These are phyloP conservation scores for Themeda triandra DNA, from an alignment of 176 grass and related monocot genomes.

Conservation along the genomic window DNA sequence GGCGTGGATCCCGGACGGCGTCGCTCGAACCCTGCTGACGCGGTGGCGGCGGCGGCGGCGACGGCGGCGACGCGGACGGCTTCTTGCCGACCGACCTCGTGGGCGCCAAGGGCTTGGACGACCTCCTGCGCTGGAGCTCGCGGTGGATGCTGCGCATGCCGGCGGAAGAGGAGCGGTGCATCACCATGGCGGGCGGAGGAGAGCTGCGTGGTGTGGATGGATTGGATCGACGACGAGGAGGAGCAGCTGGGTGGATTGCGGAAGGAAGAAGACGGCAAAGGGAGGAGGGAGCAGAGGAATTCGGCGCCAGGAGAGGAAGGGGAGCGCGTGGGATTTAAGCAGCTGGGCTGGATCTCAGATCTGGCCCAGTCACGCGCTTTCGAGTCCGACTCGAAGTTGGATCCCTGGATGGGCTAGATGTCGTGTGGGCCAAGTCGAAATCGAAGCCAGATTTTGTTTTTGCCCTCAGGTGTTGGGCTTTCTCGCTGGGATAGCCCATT, in stretches of 20 bases:
- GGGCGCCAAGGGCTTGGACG: background rate
- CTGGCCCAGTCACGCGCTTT: background rate
- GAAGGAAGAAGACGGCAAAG: background rate
- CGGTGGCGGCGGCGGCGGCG: no score
- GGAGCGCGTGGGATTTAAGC: background rate
- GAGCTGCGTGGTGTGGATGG: background rate
- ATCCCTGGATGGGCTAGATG: background rate
- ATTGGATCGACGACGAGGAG: background rate
- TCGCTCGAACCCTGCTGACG: no score
- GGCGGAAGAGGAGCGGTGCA: background rate
- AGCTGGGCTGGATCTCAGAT: background rate
- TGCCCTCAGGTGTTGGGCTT: background rate
- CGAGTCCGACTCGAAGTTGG: background rate
- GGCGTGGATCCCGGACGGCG: background rate
- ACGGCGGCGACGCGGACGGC: background rate
- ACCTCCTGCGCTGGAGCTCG: background rate
- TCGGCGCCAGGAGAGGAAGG: background rate
- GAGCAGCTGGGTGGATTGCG: background rate
- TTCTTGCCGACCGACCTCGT: background rate
- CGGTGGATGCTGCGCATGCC: no score
- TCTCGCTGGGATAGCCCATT: no score
- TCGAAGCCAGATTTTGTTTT: background rate
- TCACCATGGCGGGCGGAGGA: no score
- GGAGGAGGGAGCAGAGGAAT: background rate
- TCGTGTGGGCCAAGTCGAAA: background rate